phyloP scores from a whole-genome alignment of 257 asterid genomes.

The Ehretia macrophylla region DNA sequence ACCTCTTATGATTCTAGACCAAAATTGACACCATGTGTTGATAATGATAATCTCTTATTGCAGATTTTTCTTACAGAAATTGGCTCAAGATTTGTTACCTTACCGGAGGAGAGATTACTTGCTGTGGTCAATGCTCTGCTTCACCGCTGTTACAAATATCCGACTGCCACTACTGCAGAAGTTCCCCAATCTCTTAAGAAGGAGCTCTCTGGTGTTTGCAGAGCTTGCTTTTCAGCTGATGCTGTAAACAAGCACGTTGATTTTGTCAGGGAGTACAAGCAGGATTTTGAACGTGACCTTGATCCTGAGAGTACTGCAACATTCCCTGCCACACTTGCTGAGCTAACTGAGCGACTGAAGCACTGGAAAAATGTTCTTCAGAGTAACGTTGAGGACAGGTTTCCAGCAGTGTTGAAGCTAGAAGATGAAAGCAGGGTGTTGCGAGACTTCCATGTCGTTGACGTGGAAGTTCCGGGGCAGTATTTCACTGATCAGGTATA shows the following conservation, averaged over 20 bases:
- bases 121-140: conserved; percentile 99
- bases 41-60: conserved; percentile 6
- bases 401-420: conserved; percentile 92
- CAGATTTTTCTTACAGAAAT: conserved; percentile 95
- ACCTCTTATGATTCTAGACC: background rate
- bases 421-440: conserved; percentile 99
- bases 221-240: conserved; percentile 98
- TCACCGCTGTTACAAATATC: conserved; percentile 98
- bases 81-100: conserved; percentile 91
- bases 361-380: conserved; percentile 98
- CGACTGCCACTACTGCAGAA: conserved; percentile 97
- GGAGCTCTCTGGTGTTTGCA: conserved; percentile 99
- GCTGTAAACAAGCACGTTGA: conserved; percentile 99
- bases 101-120: conserved; percentile 96
- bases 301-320: conserved; percentile 94
- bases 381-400: conserved; percentile 94
- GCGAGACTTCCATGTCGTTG: conserved; percentile 92
- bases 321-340: conserved; percentile 92
- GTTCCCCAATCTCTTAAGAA: conserved; percentile 96
- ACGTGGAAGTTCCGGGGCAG: conserved; percentile 99
- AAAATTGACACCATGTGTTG: background rate
- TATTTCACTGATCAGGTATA: conserved; percentile 89
- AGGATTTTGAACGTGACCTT: conserved; percentile 95
- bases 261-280: conserved; percentile 95
- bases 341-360: conserved; percentile 85